Percentiles rank a stretch among this genome's conserved stretches.
Conservation (phyloP, 495 filamentous ascomycete genomes). For the Pyrenula massariospora region DNA sequence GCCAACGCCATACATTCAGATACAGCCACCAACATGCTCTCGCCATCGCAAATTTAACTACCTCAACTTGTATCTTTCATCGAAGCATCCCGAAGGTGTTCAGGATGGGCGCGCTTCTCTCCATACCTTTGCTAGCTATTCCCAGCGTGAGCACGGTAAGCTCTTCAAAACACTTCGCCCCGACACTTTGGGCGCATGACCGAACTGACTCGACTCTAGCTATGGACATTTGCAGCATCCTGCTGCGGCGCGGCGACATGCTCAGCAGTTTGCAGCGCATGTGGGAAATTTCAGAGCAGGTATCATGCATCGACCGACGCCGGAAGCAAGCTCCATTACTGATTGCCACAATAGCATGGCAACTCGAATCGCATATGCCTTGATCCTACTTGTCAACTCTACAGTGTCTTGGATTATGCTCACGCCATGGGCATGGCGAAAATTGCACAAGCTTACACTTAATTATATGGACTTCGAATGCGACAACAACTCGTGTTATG, state of each 20-base stretch:
- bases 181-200: background rate
- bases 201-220: constrained; percentile 32
- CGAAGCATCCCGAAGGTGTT: background rate
- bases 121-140: constrained; percentile 75
- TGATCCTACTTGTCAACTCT: constrained; percentile 91
- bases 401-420: constrained; percentile 98
- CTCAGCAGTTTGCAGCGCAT: constrained; percentile 84
- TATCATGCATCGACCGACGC: constrained; percentile 18
- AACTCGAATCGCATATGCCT: constrained; percentile 92
- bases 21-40: no score
- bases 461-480: constrained; percentile 94
- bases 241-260: constrained; percentile 95
- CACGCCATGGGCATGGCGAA: constrained; percentile 96
- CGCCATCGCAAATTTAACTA: no score
- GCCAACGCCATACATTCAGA: no score
- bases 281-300: constrained; percentile 95
- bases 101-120: constrained; percentile 83
- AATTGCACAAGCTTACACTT: constrained; percentile 77
- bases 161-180: constrained; percentile 3
- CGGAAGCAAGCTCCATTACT: constrained; percentile 4
- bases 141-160: constrained; percentile 79
- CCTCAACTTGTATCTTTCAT: no score
- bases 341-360: constrained; percentile 55
- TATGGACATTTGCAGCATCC: constrained; percentile 65
- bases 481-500: constrained; percentile 58